Conservation (phyloP, 805 yeast genomes). For the Geotrichum ghanense region DNA sequence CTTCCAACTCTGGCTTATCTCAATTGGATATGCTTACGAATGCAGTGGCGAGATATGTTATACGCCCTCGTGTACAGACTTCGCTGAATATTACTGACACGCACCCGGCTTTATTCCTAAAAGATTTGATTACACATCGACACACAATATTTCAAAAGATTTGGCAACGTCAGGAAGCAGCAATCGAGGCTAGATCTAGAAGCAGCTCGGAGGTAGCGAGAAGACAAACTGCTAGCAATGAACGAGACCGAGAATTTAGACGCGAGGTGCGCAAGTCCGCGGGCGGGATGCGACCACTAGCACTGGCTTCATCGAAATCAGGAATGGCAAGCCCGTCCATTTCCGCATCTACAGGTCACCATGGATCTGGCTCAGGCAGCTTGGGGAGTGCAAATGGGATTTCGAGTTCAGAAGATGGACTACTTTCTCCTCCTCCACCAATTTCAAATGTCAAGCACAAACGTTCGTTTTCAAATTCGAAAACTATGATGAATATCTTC, state of each 20-base stretch:
- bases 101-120: conserved; percentile 20
- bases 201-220: conserved; percentile 16
- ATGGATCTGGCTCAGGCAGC: conserved; percentile 1
- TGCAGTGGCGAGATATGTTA: conserved; percentile 9
- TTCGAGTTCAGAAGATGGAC: neutral
- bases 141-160: conserved; percentile 13
- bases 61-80: neutral
- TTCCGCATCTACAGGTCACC: no score
- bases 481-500: no score
- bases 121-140: conserved; percentile 16
- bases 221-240: conserved; percentile 12
- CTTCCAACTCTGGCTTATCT: conserved; percentile 11
- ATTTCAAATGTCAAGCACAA: neutral
- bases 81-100: conserved; percentile 11
- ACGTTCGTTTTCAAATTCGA: neutral
- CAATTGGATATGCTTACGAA: conserved; percentile 22
- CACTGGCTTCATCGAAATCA: neutral
- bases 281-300: neutral
- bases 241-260: neutral
- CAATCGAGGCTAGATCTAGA: conserved; percentile 12
- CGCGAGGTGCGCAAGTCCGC: neutral
- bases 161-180: neutral
- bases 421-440: neutral
- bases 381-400: neutral
- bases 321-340: no score